phyloP scores from a whole-genome alignment of 208 protist genomes.

The Leishmania aethiopica region DNA sequence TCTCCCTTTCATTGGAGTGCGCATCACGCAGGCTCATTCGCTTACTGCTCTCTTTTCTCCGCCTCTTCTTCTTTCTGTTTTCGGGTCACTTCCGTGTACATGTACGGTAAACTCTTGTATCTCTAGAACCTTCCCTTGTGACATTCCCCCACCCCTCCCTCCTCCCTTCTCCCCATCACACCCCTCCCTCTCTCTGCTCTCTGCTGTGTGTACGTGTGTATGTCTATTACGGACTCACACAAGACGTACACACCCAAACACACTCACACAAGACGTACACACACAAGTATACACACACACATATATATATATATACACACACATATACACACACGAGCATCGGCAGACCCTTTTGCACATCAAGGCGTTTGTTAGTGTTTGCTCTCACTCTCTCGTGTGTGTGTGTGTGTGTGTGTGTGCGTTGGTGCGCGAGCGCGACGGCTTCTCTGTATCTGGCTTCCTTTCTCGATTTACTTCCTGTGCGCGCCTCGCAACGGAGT shows the following conservation, averaged over 20 bases:
- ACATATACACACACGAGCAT: neutral
- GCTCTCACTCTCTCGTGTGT: neutral
- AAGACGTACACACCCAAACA: neutral
- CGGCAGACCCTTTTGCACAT: neutral
- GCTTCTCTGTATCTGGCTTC: neutral
- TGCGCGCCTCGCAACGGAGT: neutral
- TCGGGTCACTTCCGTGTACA: neutral
- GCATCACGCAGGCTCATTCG: neutral
- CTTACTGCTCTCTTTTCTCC: neutral
- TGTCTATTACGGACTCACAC: neutral
- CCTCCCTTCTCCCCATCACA: neutral
- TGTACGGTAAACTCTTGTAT: constrained; percentile 7
- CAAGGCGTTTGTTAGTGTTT: neutral
- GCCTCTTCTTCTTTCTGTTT: neutral
- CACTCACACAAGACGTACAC: neutral
- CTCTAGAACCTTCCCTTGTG: neutral
- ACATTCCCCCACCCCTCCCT: neutral
- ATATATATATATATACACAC: neutral
- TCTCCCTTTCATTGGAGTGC: neutral
- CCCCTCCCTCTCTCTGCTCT: neutral
- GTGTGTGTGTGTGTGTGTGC: neutral
- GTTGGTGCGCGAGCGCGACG: neutral
- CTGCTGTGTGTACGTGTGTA: neutral
- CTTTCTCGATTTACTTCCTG: neutral
- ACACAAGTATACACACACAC: neutral